Conservation (phyloP, 2,329 filamentous ascomycete species). For the Ophiostoma pallidulum region DNA sequence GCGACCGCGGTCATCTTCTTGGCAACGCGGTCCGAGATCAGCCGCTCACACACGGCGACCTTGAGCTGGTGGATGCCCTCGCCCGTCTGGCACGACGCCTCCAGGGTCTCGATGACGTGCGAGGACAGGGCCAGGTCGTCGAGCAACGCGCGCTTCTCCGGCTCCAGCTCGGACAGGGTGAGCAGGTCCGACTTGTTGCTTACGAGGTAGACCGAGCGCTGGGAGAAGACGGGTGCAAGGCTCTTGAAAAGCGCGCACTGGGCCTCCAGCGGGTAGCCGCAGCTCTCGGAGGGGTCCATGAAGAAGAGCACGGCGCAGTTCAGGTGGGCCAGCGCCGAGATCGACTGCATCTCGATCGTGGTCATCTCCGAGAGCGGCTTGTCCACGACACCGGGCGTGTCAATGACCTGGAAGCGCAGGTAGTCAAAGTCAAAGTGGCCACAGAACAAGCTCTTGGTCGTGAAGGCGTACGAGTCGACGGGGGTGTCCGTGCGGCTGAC, state of each 20-base stretch:
- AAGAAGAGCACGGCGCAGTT: slow-evolving; percentile 94
- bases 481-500: slow-evolving; percentile 93
- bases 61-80: slow-evolving; percentile 93
- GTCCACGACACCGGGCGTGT: slow-evolving; percentile 96
- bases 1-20: slow-evolving; percentile 94
- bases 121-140: slow-evolving; percentile 29
- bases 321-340: slow-evolving; percentile 94
- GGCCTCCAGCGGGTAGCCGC: slow-evolving; percentile 83
- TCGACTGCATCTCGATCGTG: slow-evolving; percentile 98
- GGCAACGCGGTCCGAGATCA: slow-evolving; percentile 85
- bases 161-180: slow-evolving; percentile 75
- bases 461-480: slow-evolving; percentile 91
- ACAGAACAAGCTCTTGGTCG: slow-evolving; percentile 93
- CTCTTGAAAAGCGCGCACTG: slow-evolving; percentile 94
- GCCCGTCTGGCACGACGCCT: slow-evolving; percentile 88
- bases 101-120: slow-evolving; percentile 83
- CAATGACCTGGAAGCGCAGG: slow-evolving; percentile 72
- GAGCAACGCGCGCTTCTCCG: slow-evolving; percentile 54
- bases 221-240: slow-evolving; percentile 93
- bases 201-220: slow-evolving; percentile 94
- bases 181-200: slow-evolving; percentile 97
- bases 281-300: slow-evolving; percentile 96
- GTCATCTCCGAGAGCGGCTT: slow-evolving; percentile 99
- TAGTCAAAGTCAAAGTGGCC: slow-evolving; percentile 98
- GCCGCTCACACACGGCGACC: slow-evolving; percentile 85